phyloP scores from a whole-genome alignment of 768 basidiomycete species.

The Suillus americanus region DNA sequence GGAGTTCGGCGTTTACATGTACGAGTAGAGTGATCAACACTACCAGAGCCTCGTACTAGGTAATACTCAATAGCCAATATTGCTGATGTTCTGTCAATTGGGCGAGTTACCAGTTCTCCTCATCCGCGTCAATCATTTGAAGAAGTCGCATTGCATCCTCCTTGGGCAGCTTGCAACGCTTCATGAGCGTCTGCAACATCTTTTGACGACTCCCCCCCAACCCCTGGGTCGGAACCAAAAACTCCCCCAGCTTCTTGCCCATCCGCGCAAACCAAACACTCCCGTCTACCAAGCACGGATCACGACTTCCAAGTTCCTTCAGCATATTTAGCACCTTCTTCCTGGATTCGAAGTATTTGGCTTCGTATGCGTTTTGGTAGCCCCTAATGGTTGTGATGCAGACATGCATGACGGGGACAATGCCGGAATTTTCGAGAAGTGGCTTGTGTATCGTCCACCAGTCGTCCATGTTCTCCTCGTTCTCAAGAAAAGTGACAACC shows the following conservation, averaged over 20 bases:
- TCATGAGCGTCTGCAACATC: slow-evolving; percentile 11
- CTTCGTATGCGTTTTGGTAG: neutral
- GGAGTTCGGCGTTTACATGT: too few species aligned
- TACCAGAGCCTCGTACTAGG: too few species aligned
- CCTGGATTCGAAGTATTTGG: slow-evolving; percentile 19
- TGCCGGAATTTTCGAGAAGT: too few species aligned
- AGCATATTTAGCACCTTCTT: slow-evolving; percentile 23
- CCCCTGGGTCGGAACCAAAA: neutral
- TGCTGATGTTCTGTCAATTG: too few species aligned
- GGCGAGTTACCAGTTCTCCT: neutral
- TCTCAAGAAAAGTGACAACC: too few species aligned
- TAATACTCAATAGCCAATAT: too few species aligned
- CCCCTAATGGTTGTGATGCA: neutral
- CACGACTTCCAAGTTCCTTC: neutral
- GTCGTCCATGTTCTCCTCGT: too few species aligned
- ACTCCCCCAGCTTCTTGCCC: neutral
- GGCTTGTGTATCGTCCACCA: too few species aligned
- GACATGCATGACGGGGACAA: too few species aligned
- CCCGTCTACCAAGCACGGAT: neutral
- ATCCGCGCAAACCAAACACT: neutral
- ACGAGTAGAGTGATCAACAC: too few species aligned
- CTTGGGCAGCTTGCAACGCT: slow-evolving; percentile 25
- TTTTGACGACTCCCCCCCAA: neutral
- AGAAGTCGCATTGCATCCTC: slow-evolving; percentile 22
- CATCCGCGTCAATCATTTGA: slow-evolving; percentile 10